These are phyloP conservation scores for Trichoderma koningii DNA, from an alignment of 2,329 filamentous ascomycete genomes.

Conservation along the genomic window DNA sequence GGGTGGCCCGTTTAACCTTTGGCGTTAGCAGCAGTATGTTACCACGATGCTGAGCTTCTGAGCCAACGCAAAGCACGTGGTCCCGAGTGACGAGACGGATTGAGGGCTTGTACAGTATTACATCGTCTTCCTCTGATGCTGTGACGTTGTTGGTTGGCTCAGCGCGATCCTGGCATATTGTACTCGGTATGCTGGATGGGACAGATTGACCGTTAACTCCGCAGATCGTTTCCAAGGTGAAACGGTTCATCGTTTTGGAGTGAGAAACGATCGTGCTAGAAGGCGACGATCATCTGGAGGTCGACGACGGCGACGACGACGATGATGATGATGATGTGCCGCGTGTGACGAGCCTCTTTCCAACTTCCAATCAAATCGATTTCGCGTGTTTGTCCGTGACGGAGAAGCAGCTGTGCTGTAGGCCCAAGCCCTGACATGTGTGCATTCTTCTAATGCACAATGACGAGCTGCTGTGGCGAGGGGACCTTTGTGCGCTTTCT, in stretches of 20 bases:
- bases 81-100: conserved; percentile 22
- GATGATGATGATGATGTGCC: neutral
- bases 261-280: neutral
- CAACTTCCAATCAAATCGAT: neutral
- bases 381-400: neutral
- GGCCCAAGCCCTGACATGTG: neutral
- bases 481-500: neutral
- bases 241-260: neutral
- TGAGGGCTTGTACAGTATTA: neutral
- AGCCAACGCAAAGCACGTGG: conserved; percentile 41
- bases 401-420: neutral
- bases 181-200: neutral
- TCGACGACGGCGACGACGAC: neutral
- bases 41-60: neutral
- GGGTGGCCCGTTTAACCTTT: conserved; percentile 10
- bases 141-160: neutral
- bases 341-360: neutral
- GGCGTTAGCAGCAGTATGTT: conserved; percentile 8
- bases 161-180: neutral
- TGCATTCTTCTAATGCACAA: neutral
- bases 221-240: neutral
- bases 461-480: conserved; percentile 11
- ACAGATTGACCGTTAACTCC: neutral
- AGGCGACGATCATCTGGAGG: neutral
- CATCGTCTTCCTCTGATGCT: neutral